Conservation (phyloP, 805 yeast genomes). For the Wickerhamomyces pijperi region DNA sequence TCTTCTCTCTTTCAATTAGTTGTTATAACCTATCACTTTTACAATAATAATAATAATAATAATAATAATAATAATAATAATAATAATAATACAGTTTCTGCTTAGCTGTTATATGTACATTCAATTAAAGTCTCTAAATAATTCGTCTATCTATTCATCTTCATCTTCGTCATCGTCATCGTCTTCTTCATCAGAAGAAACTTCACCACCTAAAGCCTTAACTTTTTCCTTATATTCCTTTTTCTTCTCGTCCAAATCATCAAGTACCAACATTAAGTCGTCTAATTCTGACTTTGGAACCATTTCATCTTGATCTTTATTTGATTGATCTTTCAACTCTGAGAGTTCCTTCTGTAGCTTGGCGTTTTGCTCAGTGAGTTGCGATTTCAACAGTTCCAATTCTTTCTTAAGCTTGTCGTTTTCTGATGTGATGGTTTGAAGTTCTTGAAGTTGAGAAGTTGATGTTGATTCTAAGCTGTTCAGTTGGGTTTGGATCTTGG, state of each 20-base stretch:
- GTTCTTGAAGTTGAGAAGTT: no score
- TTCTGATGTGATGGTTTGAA: neutral
- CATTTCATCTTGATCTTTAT: conserved; percentile 5
- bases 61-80: no score
- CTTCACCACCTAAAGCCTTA: conserved; percentile 41
- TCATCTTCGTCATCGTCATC: conserved; percentile 56
- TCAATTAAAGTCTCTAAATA: no score
- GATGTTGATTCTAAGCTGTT: no score
- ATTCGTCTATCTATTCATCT: no score
- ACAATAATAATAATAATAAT: no score
- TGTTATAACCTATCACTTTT: no score
- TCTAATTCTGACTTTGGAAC: conserved; percentile 51
- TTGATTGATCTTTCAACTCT: no score
- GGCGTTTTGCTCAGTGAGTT: conserved; percentile 7
- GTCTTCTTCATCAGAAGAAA: conserved; percentile 63
- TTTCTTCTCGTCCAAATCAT: conserved; percentile 65
- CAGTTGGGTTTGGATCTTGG: no score
- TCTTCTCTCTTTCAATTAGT: conserved; percentile 20
- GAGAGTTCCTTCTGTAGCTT: conserved; percentile 5
- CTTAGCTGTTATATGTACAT: no score
- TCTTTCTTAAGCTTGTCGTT: neutral
- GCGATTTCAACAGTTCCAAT: neutral
- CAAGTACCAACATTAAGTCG: conserved; percentile 64
- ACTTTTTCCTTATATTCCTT: conserved; percentile 43
- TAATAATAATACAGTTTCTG: no score